phyloP scores from a whole-genome alignment of 2,329 filamentous ascomycete species.

The Cordyceps cicadae region DNA sequence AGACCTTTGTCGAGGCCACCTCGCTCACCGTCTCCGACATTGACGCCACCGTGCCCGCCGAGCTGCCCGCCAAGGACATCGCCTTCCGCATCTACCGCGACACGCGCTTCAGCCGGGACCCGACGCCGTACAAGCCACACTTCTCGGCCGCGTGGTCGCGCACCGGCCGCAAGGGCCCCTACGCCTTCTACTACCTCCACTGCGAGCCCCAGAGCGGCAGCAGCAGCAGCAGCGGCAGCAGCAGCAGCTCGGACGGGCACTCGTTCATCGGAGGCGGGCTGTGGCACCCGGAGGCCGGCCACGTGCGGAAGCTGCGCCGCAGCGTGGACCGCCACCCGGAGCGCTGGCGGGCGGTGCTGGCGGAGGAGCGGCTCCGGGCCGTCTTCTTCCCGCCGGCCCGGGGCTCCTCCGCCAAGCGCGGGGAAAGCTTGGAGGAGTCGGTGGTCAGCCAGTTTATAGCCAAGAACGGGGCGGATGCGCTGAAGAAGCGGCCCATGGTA shows the following conservation, averaged over 20 bases:
- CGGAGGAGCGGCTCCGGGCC: slow-evolving; percentile 49
- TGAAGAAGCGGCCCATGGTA: slow-evolving; percentile 84
- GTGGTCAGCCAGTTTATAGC: slow-evolving; percentile 62
- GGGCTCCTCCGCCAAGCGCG: no score
- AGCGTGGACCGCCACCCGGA: slow-evolving; percentile 68
- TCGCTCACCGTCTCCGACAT: slow-evolving; percentile 61
- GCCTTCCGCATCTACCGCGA: slow-evolving; percentile 85
- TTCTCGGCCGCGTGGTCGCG: slow-evolving; percentile 83
- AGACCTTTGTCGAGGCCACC: slow-evolving; percentile 65
- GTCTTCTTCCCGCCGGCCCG: slow-evolving; percentile 48
- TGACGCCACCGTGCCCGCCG: slow-evolving; percentile 78
- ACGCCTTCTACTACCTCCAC: slow-evolving; percentile 84
- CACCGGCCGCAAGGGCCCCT: slow-evolving; percentile 78
- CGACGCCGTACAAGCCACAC: slow-evolving; percentile 82
- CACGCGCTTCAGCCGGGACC: slow-evolving; percentile 74
- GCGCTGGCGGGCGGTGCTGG: slow-evolving; percentile 60
- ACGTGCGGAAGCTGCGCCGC: slow-evolving; percentile 59
- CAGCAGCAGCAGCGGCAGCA: no score
- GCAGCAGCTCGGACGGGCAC: no score
- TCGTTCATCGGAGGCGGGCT: slow-evolving; percentile 69
- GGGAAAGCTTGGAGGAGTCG: slow-evolving; percentile 33
- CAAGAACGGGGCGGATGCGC: slow-evolving; percentile 62
- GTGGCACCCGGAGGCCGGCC: slow-evolving; percentile 65
- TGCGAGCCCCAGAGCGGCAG: no score
- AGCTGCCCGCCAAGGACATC: slow-evolving; percentile 77